These are phyloP conservation scores for Chamaecyparis obtusa DNA, from an alignment of 75 land plant genomes.

Conservation along the genomic window DNA sequence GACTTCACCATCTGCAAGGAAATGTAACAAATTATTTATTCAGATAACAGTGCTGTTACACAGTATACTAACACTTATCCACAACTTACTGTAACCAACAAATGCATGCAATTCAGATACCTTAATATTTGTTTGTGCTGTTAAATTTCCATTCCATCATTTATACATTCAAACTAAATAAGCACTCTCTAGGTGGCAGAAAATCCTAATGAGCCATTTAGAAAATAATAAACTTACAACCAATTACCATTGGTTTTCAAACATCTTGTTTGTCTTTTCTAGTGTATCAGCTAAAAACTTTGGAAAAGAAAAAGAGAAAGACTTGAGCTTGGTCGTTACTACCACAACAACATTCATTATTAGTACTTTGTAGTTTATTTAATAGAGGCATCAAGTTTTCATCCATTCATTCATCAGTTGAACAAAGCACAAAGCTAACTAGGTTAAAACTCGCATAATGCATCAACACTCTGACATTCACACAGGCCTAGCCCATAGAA, in stretches of 20 bases:
- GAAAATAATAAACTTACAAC: not conserved
- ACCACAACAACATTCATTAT: not conserved
- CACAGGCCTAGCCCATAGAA: not conserved
- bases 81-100: not conserved
- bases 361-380: not conserved
- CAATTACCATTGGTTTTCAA: not conserved
- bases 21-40: slow-evolving; percentile 1
- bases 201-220: not conserved
- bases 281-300: not conserved
- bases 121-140: not conserved
- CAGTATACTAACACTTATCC: not conserved
- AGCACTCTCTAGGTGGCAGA: not conserved
- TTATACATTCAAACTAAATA: not conserved
- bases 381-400: not conserved
- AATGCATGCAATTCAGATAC: not conserved
- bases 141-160: not conserved
- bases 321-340: not conserved
- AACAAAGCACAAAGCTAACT: not conserved
- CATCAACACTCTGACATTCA: too few species aligned
- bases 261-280: not conserved
- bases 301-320: not conserved
- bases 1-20: slow-evolving; percentile 38
- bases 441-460: not conserved
- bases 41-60: not conserved
- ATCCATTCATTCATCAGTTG: not conserved